Percentiles rank a stretch among this genome's conserved stretches.
Conservation (phyloP, 148 eudicot species). For the Spergularia bocconei region DNA sequence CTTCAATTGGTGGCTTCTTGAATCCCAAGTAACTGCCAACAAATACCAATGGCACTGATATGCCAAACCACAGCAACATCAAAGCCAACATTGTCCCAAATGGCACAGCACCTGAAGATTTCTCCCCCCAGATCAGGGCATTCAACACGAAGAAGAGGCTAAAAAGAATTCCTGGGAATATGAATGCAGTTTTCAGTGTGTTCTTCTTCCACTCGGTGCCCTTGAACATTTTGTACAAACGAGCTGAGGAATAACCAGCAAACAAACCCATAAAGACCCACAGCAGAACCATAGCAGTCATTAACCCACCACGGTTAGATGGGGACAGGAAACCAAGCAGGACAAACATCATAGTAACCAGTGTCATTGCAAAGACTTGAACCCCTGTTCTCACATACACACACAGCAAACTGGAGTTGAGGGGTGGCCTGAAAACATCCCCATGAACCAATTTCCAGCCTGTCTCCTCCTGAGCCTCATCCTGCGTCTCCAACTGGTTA, state of each 20-base stretch:
- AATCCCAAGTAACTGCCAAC: constrained; percentile 53
- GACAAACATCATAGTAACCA: constrained; percentile 52
- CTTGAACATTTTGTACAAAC: constrained; percentile 53
- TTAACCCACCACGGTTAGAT: constrained; percentile 60
- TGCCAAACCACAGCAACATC: constrained; percentile 48
- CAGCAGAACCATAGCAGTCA: constrained; percentile 58
- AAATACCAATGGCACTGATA: constrained; percentile 49
- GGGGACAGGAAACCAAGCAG: constrained; percentile 54
- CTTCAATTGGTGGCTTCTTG: constrained; percentile 45
- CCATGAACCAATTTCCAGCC: constrained; percentile 60
- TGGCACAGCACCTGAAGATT: constrained; percentile 53
- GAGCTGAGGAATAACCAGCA: constrained; percentile 55
- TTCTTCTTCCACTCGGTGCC: constrained; percentile 54
- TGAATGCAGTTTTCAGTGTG: constrained; percentile 46
- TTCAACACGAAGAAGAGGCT: constrained; percentile 42
- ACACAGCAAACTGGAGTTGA: constrained; percentile 41
- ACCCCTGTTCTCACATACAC: constrained; percentile 55
- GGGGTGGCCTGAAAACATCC: constrained; percentile 49
- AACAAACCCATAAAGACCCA: constrained; percentile 57
- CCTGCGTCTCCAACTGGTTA: constrained; percentile 52
- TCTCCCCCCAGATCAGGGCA: constrained; percentile 49
- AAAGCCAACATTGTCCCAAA: constrained; percentile 55
- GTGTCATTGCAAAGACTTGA: constrained; percentile 48
- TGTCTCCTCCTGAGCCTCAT: constrained; percentile 55
- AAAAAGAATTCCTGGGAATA: constrained; percentile 51